Base-by-base conservation (phyloP, 805 yeast genomes). In the Suhomyces tanzawaensis region DNA sequence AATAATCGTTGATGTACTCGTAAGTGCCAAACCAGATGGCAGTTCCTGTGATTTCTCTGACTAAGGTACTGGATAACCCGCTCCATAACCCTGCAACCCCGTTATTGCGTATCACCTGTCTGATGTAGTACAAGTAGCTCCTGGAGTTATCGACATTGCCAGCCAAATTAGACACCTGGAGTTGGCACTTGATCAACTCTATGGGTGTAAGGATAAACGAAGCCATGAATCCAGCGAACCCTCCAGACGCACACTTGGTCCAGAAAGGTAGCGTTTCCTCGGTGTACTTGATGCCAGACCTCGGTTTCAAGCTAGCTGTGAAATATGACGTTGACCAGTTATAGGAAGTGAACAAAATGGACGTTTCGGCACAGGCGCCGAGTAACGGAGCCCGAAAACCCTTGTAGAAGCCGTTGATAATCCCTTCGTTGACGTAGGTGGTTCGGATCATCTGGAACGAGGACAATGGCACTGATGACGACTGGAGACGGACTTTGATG, bases 21-120 rank as follows among this genome's bases (percentile, higher is more conserved):
- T 89, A 89, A 13, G 93, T 77, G 0, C 95, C 91, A 64, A 90
- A 90, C 97, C 97, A 90, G 2, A 91, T 81, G 3, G 95, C 86
- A 2, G 96, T 85, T 6, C 97, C 97, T 19, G 89, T 82, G 26
- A 86, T 74, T 57, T 90, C 98, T 51, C 97, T 74, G 2, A 85
- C 46, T 33, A 87, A 62, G 0, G 98, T 90, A 15, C 93, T 81
- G 0, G 80, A 66, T 48, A 89, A 89, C 2, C 98, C 98, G 45
- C 77, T 77, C 95, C 96, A 90, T 43, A 90, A 69, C 0, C 96
- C 96, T 7, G 48, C 29, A 0, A 86, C 5, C 0, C 97, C 96
- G 12, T 72, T 68, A 3, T 67, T 60, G 13, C 49, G 30, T 14
- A 77, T 51, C 0, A 85, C 69, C 3, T 64, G 57, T 26, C 48